phyloP scores from a whole-genome alignment of 371 early-diverging fungal species.

The Lichtheimia corymbifera region DNA sequence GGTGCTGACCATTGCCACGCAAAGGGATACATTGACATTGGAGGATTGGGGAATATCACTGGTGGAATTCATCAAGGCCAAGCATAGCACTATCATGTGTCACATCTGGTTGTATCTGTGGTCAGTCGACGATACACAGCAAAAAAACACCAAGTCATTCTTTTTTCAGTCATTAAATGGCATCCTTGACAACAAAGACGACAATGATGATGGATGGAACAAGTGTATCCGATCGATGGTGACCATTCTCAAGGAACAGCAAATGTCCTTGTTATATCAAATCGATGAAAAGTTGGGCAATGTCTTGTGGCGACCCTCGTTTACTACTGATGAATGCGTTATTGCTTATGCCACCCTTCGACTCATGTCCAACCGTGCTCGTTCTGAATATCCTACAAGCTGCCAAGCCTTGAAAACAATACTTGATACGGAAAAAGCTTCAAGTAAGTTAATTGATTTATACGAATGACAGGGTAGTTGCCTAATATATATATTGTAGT shows the following conservation, averaged over 20 bases:
- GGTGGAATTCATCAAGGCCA: conserved; percentile 26
- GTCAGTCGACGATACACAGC: conserved; percentile 13
- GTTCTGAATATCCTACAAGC: background rate
- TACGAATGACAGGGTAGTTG: no score
- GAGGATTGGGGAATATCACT: conserved; percentile 21
- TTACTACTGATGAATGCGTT: conserved; percentile 28
- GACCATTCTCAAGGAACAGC: conserved; percentile 10
- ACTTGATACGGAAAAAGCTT: background rate
- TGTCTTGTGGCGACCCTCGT: conserved; percentile 25
- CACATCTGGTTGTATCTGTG: conserved; percentile 36
- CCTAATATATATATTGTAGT: no score
- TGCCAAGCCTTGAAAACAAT: background rate
- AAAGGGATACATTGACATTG: conserved; percentile 6
- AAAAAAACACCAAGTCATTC: background rate
- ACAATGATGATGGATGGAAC: background rate
- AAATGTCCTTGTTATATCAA: conserved; percentile 4
- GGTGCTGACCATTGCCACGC: conserved; percentile 22
- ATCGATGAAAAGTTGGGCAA: conserved; percentile 32
- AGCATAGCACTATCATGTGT: conserved; percentile 14
- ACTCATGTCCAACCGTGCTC: background rate
- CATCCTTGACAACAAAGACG: background rate
- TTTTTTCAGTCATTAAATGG: background rate
- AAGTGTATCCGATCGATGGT: conserved; percentile 7
- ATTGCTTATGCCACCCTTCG: conserved; percentile 21
- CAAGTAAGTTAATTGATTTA: no score